Base-by-base conservation (phyloP, 2,329 filamentous ascomycete genomes). In the Fusarium tricinctum region DNA sequence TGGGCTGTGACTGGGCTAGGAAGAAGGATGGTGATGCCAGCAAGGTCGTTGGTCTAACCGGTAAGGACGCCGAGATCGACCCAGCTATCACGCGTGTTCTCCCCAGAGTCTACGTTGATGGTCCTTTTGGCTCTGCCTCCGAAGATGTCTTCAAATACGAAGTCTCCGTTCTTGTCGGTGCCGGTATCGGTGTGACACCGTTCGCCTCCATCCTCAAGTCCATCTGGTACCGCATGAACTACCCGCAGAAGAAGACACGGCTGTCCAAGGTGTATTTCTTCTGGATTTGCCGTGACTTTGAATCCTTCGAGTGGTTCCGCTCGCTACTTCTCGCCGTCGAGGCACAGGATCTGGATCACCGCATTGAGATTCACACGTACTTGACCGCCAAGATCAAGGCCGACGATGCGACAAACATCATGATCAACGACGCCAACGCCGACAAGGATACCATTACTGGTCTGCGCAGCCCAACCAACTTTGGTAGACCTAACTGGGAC, bases 171-270 rank as follows among this genome's bases (percentile, higher is more conserved):
- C 86, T 95, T n/a, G 90, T 92, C 61, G 92, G 92, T 63, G 92
- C 92, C 1, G 92, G 92, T 78, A 95, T 95, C 68, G 92, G 92
- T 69, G 92, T 94, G 14, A 95, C 92, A n/a, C 92, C 92, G 1
- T 95, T 94, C 80, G 92, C 92, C 14, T 93, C 91, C 0, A 94
- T 95, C 72, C 85, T 95, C 75, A 97, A 97, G 84, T 94, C 91
- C 53, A 95, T 97, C 80, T 97, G 93, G 93, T 97, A 96, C 83
- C 89, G 92, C 49, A 94, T 95, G 90, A 95, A 94, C 84, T 94
- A 93, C 80, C 91, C 91, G 4, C 90, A 92, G 77, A 88, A 90
- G 79, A 91, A 91, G 81, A 94, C 92, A 4, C 86, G 92, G 6
- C 85, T 97, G 43, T 86, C 90, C 75, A 97, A 96, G 79, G 92